Conservation (phyloP, 2,329 filamentous ascomycete genomes). For the Beauveria sp. region DNA sequence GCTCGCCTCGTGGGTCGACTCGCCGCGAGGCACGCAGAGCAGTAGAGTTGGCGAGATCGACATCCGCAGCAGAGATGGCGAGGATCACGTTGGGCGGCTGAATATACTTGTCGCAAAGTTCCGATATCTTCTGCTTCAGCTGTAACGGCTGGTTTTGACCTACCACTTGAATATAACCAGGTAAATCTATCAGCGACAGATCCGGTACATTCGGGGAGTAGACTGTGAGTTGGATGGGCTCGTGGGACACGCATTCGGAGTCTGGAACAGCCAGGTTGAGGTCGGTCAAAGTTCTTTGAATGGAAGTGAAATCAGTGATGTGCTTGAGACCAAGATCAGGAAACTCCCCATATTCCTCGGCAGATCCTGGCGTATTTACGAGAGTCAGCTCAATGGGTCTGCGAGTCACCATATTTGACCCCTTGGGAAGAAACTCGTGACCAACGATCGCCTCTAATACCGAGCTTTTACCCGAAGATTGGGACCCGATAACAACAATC, state of each 20-base stretch:
- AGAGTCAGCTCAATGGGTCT: conserved; percentile 93
- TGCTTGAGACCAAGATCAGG: conserved; percentile 83
- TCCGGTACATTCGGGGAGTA: conserved; percentile 95
- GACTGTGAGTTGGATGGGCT: conserved; percentile 91
- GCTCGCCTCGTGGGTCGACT: conserved; percentile 87
- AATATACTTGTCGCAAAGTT: conserved; percentile 97
- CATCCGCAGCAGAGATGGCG: conserved; percentile 94
- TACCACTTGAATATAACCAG: conserved; percentile 94
- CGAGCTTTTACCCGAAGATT: conserved; percentile 96
- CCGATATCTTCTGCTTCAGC: conserved; percentile 90
- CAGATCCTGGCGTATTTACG: conserved; percentile 84
- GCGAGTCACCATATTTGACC: conserved; percentile 97
- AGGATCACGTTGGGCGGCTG: conserved; percentile 92
- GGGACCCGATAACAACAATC: conserved; percentile 98
- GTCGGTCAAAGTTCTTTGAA: conserved; percentile 90
- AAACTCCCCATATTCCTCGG: conserved; percentile 91
- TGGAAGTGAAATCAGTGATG: conserved; percentile 83
- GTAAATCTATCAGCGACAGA: conserved; percentile 89
- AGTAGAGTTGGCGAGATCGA: conserved; percentile 93
- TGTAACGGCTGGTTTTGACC: conserved; percentile 84
- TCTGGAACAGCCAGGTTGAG: conserved; percentile 90
- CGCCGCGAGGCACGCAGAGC: conserved; percentile 81
- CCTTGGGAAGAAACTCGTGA: conserved; percentile 95
- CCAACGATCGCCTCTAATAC: conserved; percentile 95
- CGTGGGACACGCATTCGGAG: conserved; percentile 86